phyloP scores from a whole-genome alignment of 139 green algal species.

The Picochlorum costavermella region DNA sequence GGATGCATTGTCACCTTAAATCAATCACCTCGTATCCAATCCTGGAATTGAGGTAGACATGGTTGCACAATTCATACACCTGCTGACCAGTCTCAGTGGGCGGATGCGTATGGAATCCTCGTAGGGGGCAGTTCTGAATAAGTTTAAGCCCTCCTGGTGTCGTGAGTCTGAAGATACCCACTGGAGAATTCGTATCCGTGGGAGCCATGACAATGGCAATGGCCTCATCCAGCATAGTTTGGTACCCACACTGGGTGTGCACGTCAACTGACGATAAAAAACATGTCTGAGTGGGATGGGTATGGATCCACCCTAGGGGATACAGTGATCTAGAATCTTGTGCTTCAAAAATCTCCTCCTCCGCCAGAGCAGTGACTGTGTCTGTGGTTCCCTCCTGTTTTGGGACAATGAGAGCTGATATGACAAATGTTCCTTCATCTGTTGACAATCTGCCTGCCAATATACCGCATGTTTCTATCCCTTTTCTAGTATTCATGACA shows the following conservation, averaged over 20 bases:
- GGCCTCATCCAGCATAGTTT: conserved; percentile 90
- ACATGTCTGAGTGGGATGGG: conserved; percentile 90
- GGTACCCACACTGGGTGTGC: conserved; percentile 86
- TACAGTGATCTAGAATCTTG: conserved; percentile 58
- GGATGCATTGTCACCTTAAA: conserved; percentile 41
- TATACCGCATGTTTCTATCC: conserved; percentile 84
- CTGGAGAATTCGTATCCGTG: conserved; percentile 41
- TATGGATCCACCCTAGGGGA: conserved; percentile 95
- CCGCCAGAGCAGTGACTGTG: conserved; percentile 50
- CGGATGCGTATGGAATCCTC: conserved; percentile 86
- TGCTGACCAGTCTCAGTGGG: conserved; percentile 60
- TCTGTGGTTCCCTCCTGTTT: conserved; percentile 83
- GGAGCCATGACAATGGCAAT: conserved; percentile 95
- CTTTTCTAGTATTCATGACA: conserved; percentile 46
- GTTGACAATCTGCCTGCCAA: conserved; percentile 64
- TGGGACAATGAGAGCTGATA: conserved; percentile 85
- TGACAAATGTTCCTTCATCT: conserved; percentile 62
- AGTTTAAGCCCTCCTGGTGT: conserved; percentile 79
- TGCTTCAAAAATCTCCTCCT: conserved; percentile 88
- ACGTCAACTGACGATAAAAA: conserved; percentile 94
- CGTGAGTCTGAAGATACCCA: conserved; percentile 85
- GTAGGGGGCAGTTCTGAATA: conserved; percentile 71
- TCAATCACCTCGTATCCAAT: conserved; percentile 75
- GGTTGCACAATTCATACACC: conserved; percentile 85
- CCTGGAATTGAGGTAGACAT: conserved; percentile 84